Conservation (phyloP, 2,329 filamentous ascomycete species). For the Tolypocladium inflatum region DNA sequence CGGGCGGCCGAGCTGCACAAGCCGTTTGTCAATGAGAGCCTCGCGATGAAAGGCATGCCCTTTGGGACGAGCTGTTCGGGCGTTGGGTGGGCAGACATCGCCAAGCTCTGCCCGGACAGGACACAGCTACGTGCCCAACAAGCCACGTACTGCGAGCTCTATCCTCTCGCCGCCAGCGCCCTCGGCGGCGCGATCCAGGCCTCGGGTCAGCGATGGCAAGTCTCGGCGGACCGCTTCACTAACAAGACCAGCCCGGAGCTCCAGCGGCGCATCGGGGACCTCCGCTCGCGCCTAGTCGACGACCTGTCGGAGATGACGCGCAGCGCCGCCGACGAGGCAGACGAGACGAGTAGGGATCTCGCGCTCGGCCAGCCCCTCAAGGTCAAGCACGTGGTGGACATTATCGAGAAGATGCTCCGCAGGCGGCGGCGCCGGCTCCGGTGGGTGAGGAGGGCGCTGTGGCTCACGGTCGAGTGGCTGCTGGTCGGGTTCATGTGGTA, state of each 20-base stretch:
- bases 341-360: slow-evolving; percentile 67
- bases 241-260: slow-evolving; percentile 46
- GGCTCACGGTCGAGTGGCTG: slow-evolving; percentile 77
- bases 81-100: slow-evolving; percentile 33
- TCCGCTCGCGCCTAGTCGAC: slow-evolving; percentile 37
- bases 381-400: slow-evolving; percentile 71
- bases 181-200: slow-evolving; percentile 36
- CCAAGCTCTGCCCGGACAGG: slow-evolving; percentile 27
- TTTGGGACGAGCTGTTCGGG: slow-evolving; percentile 10
- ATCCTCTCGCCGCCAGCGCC: slow-evolving; percentile 42
- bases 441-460: slow-evolving; percentile 67
- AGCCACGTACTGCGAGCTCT: slow-evolving; percentile 33
- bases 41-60: slow-evolving; percentile 11
- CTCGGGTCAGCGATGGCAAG: slow-evolving; percentile 47
- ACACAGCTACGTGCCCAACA: slow-evolving; percentile 21
- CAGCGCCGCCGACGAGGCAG: slow-evolving; percentile 65
- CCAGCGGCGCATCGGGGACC: slow-evolving; percentile 34
- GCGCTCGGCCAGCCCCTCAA: slow-evolving; percentile 68
- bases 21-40: slow-evolving; percentile 17
- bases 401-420: slow-evolving; percentile 66
- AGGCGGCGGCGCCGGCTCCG: slow-evolving; percentile 58
- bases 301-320: slow-evolving; percentile 53
- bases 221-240: slow-evolving; percentile 49
- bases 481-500: slow-evolving; percentile 89
- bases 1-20: slow-evolving; percentile 44